Evolutionary conservation across 2,329 filamentous ascomycete genomes (phyloP), one percentile per base, ranked within the genome.

Genomic region (Claviceps spartinae): DNA sequence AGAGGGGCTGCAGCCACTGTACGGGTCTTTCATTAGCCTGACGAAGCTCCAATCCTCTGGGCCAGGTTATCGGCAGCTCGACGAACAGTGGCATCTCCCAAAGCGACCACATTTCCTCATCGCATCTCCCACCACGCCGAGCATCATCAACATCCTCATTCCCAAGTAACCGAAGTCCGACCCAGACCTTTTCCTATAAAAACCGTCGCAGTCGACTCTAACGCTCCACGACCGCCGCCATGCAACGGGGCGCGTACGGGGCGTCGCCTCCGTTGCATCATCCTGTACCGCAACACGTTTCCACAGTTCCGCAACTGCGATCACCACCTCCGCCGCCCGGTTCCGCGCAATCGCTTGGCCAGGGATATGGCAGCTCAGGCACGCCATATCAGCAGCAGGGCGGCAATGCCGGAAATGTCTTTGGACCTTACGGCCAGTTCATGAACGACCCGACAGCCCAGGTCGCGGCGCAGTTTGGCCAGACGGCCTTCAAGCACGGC

Each of bases 251-350:
- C 65, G 76, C 81, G 51, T 95, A 93, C 72, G 81, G 82, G 68
- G 86, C 90, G 64, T 95, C 89, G 65, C 91, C 90, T 66, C 90
- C 91, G 59, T 82, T 97, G 61, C 93, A 97, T 70, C 93, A 97
- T 67, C 93, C 93, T 54, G 89, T 97, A 54, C 93, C 93, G 56
- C 93, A 98, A 70, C 93, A 98, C 76, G 91, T 97, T 63, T 97
- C 93, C 65, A 95, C 90, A 54, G 93, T 98, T 48, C 93, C 93
- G 45, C 93, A 97, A 72, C 82, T 98, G 67, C 84, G 94, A 69
- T 97, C 93, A 54, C 93, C 93, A 55, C 91, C 87, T 54, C 86
- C 88, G 55, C 90, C 88, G 49, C 79, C 82, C 40, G 77, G 77
- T 53, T 83, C 82, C 58, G 82, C 83, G 53, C 84, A 86, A 63